Evolutionary conservation across 371 early-diverging fungal genomes (phyloP).

Genomic region (Zychaea mexicana): DNA sequence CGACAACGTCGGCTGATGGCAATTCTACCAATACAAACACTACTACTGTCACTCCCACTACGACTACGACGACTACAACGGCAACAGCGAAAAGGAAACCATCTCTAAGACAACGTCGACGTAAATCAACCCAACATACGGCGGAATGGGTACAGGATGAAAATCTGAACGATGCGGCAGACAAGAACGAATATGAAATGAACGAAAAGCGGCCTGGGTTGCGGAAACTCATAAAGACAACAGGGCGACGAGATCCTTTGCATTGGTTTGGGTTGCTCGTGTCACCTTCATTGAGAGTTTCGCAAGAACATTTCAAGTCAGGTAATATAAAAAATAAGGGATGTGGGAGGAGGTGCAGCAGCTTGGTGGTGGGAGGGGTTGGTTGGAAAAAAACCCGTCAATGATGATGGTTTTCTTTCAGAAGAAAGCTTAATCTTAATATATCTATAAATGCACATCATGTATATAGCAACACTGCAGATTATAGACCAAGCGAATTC

Average conservation of each 20-base stretch:
- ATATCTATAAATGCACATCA: conserved; percentile 3
- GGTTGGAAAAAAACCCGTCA: too few relatives aligned
- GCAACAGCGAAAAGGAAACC: conserved; percentile 15
- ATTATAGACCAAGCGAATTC: conserved; percentile 43
- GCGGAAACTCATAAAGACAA: conserved; percentile 15
- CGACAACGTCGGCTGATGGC: background rate
- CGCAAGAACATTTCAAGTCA: conserved; percentile 52
- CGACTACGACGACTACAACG: conserved; percentile 7
- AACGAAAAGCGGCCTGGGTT: conserved; percentile 15
- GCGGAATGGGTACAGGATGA: conserved; percentile 26
- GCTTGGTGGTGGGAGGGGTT: background rate
- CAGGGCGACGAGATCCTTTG: conserved; percentile 48
- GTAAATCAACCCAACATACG: conserved; percentile 8
- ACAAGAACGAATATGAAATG: conserved; percentile 18
- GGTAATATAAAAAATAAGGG: conserved; percentile 20
- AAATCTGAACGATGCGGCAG: conserved; percentile 11
- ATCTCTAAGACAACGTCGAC: conserved; percentile 13
- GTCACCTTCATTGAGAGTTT: conserved; percentile 55
- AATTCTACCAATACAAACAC: background rate
- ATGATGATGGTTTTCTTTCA: background rate
- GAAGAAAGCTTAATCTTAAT: background rate
- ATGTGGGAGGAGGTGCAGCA: background rate
- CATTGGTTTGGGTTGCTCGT: conserved; percentile 71
- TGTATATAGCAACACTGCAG: conserved; percentile 21
- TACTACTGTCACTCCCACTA: background rate